These are phyloP conservation scores for Cladophialophora bantiana DNA, from an alignment of 2,329 filamentous ascomycete genomes.

Conservation along the genomic window DNA sequence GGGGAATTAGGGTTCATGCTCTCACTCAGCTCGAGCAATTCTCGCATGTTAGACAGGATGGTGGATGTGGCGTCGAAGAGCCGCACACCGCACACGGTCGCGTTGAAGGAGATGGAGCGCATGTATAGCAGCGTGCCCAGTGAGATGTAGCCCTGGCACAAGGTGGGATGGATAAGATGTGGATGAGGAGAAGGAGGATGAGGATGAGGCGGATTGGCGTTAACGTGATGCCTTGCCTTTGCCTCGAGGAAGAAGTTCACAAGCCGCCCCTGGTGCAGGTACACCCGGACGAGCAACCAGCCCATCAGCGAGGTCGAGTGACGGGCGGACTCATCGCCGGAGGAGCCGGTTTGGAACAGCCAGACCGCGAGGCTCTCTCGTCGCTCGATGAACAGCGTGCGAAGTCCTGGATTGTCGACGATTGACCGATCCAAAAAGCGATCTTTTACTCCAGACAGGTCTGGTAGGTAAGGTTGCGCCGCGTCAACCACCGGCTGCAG, in stretches of 20 bases:
- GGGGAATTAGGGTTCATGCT: background rate
- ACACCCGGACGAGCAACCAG: slow-evolving; percentile 7
- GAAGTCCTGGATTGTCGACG: slow-evolving; percentile 4
- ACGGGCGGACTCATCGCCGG: background rate
- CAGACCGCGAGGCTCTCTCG: slow-evolving; percentile 12
- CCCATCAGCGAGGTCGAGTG: slow-evolving; percentile 3
- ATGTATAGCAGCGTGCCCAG: slow-evolving; percentile 10
- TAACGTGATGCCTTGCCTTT: background rate
- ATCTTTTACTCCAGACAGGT: background rate
- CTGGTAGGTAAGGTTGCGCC: background rate
- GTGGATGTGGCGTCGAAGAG: slow-evolving; percentile 8
- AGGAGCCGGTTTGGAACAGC: slow-evolving; percentile 5
- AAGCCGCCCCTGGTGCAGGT: slow-evolving; percentile 8
- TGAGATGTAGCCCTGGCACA: slow-evolving; percentile 4
- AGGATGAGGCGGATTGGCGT: no score
- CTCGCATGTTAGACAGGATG: slow-evolving; percentile 4
- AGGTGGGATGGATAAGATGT: background rate
- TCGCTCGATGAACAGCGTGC: slow-evolving; percentile 9
- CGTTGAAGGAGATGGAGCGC: slow-evolving; percentile 11
- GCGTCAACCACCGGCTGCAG: slow-evolving; percentile 8
- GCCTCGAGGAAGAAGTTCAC: slow-evolving; percentile 11
- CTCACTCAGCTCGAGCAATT: slow-evolving; percentile 4
- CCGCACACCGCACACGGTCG: slow-evolving; percentile 1
- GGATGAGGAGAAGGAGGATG: background rate
- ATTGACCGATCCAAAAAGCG: slow-evolving; percentile 9